phyloP scores from a whole-genome alignment of 2,329 filamentous ascomycete genomes.

The Furcasterigmium furcatum region DNA sequence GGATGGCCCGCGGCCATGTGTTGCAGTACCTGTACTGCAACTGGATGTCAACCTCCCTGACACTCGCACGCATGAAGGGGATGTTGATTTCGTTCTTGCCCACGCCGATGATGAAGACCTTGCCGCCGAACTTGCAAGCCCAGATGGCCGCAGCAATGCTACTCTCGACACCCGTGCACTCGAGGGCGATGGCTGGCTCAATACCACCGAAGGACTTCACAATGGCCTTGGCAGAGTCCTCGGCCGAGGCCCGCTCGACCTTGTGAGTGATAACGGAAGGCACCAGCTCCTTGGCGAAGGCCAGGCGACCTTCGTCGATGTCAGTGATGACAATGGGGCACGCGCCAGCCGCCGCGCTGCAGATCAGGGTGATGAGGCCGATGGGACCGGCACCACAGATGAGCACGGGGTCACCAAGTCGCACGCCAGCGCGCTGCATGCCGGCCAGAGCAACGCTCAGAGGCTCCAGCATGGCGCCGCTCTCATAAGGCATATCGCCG shows the following conservation, averaged over 20 bases:
- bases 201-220: conserved; percentile 66
- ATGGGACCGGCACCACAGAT: conserved; percentile 94
- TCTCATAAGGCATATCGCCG: conserved; percentile 84
- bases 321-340: conserved; percentile 92
- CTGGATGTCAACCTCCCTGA: conserved; percentile 88
- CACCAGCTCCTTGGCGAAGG: conserved; percentile 80
- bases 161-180: conserved; percentile 94
- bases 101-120: conserved; percentile 95
- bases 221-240: conserved; percentile 72
- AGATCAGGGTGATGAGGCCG: conserved; percentile 83
- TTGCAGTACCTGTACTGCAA: conserved; percentile 97
- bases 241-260: conserved; percentile 62
- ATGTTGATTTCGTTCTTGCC: conserved; percentile 94
- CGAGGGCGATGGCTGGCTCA: conserved; percentile 78
- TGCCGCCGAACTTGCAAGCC: conserved; percentile 90
- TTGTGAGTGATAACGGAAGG: conserved; percentile 79
- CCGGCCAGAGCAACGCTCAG: conserved; percentile 85
- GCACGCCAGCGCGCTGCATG: conserved; percentile 77
- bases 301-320: conserved; percentile 81
- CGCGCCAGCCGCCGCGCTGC: conserved; percentile 80
- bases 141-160: conserved; percentile 84
- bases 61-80: conserved; percentile 90
- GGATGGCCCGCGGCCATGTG: conserved; percentile 92
- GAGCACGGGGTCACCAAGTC: conserved; percentile 81
- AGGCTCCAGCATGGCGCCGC: conserved; percentile 87